phyloP scores from a whole-genome alignment of 2,329 filamentous ascomycete genomes.

The Exophiala sp. region DNA sequence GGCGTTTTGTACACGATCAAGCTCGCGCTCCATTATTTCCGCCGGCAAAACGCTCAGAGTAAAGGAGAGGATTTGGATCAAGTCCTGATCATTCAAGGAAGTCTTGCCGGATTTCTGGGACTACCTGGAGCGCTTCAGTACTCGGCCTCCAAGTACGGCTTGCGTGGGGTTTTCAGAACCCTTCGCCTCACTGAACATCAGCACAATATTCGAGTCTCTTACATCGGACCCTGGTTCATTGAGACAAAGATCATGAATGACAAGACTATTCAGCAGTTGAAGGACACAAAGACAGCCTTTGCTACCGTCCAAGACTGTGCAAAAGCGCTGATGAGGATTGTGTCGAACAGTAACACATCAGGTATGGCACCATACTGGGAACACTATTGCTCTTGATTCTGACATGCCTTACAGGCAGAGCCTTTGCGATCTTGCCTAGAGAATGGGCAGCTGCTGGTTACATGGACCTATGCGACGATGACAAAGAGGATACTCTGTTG shows the following conservation, averaged over 20 bases:
- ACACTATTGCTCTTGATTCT: not conserved
- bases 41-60: slow-evolving; percentile 27
- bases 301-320: slow-evolving; percentile 22
- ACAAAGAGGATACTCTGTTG: slow-evolving; percentile 23
- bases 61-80: slow-evolving; percentile 27
- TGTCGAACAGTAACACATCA: slow-evolving; percentile 13
- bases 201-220: slow-evolving; percentile 39
- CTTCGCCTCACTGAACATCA: slow-evolving; percentile 33
- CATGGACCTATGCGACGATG: slow-evolving; percentile 37
- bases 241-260: slow-evolving; percentile 34
- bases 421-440: slow-evolving; percentile 35
- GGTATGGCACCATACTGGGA: slow-evolving; percentile 18
- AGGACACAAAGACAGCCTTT: slow-evolving; percentile 10
- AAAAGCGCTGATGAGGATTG: slow-evolving; percentile 16
- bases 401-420: slow-evolving; percentile 9
- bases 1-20: slow-evolving; percentile 26
- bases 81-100: slow-evolving; percentile 34
- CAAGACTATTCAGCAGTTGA: slow-evolving; percentile 29
- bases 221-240: slow-evolving; percentile 39
- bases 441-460: slow-evolving; percentile 35
- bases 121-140: slow-evolving; percentile 35
- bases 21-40: slow-evolving; percentile 35
- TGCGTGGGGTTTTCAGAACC: slow-evolving; percentile 39
- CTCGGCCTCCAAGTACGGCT: slow-evolving; percentile 36
- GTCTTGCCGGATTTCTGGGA: slow-evolving; percentile 36